Conservation (phyloP, 208 protist genomes). For the Leishmania major region DNA sequence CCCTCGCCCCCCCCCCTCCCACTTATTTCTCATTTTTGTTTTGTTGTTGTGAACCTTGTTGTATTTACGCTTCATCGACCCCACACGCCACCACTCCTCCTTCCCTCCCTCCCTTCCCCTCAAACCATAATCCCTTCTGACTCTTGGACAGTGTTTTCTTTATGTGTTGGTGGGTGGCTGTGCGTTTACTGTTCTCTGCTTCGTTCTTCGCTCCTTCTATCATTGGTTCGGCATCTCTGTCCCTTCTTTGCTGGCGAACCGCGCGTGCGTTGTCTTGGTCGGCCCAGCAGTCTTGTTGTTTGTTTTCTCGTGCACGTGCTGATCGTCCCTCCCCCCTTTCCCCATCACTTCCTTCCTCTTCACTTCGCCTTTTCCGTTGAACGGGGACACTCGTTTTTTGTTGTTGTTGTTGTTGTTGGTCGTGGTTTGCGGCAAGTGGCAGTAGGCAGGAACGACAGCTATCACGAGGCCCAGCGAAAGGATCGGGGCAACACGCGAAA, state of each 20-base stretch:
- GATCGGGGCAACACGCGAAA: too few relatives aligned
- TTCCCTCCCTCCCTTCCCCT: background rate
- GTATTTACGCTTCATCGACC: too few relatives aligned
- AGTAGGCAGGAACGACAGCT: too few relatives aligned
- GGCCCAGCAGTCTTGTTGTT: background rate
- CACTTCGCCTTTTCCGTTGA: background rate
- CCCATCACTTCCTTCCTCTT: background rate
- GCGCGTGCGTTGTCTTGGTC: too few relatives aligned
- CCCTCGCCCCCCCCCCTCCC: too few relatives aligned
- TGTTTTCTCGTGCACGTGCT: background rate
- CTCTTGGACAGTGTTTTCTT: background rate
- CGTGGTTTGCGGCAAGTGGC: too few relatives aligned
- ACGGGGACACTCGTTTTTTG: background rate
- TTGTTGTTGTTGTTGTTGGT: background rate
- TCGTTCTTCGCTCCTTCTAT: too few relatives aligned
- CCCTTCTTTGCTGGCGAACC: too few relatives aligned
- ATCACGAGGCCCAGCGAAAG: too few relatives aligned
- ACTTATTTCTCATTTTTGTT: too few relatives aligned
- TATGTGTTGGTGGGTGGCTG: background rate
- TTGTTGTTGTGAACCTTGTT: too few relatives aligned
- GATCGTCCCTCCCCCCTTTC: background rate
- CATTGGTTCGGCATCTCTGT: too few relatives aligned
- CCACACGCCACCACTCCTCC: background rate
- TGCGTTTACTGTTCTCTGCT: background rate
- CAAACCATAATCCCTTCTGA: background rate